Evolutionary conservation across 1,139 yeast species (phyloP).

Genomic region (Yamadazyma sp.): DNA sequence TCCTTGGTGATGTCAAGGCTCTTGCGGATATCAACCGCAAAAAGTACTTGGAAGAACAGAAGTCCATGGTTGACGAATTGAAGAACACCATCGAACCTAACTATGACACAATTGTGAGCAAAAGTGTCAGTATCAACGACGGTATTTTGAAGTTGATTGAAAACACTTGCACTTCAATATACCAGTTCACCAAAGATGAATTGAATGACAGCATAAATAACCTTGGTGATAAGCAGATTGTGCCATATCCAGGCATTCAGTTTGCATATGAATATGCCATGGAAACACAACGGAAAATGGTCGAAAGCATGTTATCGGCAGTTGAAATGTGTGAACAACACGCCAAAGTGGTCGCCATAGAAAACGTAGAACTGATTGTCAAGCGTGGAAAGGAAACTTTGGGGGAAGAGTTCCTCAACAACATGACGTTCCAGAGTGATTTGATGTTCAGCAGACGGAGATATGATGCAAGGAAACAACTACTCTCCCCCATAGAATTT

Average conservation of each 20-base stretch:
- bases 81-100: conserved; percentile 58
- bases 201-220: conserved; percentile 55
- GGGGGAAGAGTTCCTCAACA: conserved; percentile 60
- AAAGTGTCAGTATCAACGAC: conserved; percentile 57
- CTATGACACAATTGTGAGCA: conserved; percentile 53
- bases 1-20: conserved; percentile 62
- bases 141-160: conserved; percentile 66
- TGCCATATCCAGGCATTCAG: conserved; percentile 63
- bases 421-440: conserved; percentile 70
- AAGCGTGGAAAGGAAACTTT: conserved; percentile 58
- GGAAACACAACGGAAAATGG: conserved; percentile 67
- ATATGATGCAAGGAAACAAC: conserved; percentile 60
- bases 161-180: conserved; percentile 54
- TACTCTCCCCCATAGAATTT: conserved; percentile 60
- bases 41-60: conserved; percentile 51
- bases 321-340: conserved; percentile 64
- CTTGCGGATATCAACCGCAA: conserved; percentile 63
- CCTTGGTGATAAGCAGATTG: conserved; percentile 57
- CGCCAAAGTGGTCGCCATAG: conserved; percentile 62
- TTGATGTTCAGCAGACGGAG: conserved; percentile 80
- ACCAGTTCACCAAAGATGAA: conserved; percentile 57
- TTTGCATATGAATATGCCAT: conserved; percentile 69
- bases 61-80: conserved; percentile 47
- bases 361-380: conserved; percentile 63
- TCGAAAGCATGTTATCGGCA: conserved; percentile 61